A percentile compares a stretch with the other conserved stretches of the same genome.
Evolutionary conservation across 176 grass and related monocot species (phyloP).

Genomic region (Bolboschoenus planiculmis): DNA sequence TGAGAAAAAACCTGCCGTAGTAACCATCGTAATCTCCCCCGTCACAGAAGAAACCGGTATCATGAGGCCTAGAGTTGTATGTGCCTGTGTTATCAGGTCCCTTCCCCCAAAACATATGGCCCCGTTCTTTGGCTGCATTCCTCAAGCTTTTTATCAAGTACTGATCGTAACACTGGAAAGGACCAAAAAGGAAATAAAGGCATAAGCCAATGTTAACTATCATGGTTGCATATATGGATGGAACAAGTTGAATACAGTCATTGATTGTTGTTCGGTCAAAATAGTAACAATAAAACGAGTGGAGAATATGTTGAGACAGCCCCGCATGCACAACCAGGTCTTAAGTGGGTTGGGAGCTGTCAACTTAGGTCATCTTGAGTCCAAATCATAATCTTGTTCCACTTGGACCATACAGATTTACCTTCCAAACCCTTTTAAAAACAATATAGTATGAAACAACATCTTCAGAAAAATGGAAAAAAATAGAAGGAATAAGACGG

Average conservation of each 20-base stretch:
- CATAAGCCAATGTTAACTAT: background rate
- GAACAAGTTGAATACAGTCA: background rate
- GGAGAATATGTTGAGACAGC: background rate
- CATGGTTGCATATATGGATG: background rate
- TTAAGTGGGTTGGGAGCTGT: background rate
- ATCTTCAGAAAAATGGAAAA: background rate
- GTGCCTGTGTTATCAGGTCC: slow-evolving; percentile 66
- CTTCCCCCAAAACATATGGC: slow-evolving; percentile 67
- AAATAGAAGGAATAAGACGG: background rate
- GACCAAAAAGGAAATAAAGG: slow-evolving; percentile 6
- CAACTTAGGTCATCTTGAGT: background rate
- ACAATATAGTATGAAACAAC: background rate
- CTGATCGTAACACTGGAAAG: slow-evolving; percentile 73
- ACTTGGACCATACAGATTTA: background rate
- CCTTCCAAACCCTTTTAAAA: background rate
- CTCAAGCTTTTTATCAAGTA: slow-evolving; percentile 75
- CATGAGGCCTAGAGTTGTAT: slow-evolving; percentile 76
- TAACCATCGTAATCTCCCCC: slow-evolving; percentile 91
- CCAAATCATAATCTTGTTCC: background rate
- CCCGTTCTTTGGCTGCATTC: slow-evolving; percentile 64
- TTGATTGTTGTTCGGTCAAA: background rate
- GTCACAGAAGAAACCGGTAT: slow-evolving; percentile 82
- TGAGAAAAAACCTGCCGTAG: slow-evolving; percentile 86
- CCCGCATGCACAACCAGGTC: background rate
- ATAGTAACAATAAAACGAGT: background rate